Base-by-base conservation (phyloP, 2,329 filamentous ascomycete species). In the Apiospora marii region DNA sequence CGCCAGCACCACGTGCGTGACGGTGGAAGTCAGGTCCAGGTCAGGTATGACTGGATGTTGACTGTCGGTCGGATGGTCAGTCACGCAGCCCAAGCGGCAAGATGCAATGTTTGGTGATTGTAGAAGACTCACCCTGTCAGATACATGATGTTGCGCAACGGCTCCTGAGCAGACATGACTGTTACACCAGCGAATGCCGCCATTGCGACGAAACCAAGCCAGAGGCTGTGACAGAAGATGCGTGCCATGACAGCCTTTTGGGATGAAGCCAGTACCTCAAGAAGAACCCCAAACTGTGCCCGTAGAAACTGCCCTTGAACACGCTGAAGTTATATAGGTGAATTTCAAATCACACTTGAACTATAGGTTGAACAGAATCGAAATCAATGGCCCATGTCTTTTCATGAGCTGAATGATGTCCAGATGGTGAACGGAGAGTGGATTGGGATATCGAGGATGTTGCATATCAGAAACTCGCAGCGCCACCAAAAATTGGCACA, bases 1-100 rank as follows among this genome's bases (percentile, higher is more conserved):
- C 2, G 85, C 84, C 74, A 89, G 87, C 73, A 88, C 85, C 43
- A 89, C 88, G 75, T 90, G 85, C 34, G 86, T 89, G 74, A 91
- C 84, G 37, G 0, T 85, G 86, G 34, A 84, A 73, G 1, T 80
- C 76, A 58, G 69, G 72, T 64, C 1, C 4, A 34, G 13, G 24
- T 69, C 10, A 79, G 78, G 72, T 80, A 79, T 72, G 67, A 48
- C 69, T 13, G 79, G 78, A 70, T 81, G 79, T 72, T 80, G 79
- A 14, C 80, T 81, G 68, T 10, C 10, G 49, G 7, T 43, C 7
- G n/a, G 19, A 69, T n/a, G 64, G 41, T 22, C 14, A 49, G 44
- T 74, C 48, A 75, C 49, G 27, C 37, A 41, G 8, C 6, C 19
- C n/a, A 49, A 13, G 49, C 5, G 24, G 14, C 1, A 1, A n/a